phyloP scores from a whole-genome alignment of 306 rosid genomes.

The Ochetophila trinervis region DNA sequence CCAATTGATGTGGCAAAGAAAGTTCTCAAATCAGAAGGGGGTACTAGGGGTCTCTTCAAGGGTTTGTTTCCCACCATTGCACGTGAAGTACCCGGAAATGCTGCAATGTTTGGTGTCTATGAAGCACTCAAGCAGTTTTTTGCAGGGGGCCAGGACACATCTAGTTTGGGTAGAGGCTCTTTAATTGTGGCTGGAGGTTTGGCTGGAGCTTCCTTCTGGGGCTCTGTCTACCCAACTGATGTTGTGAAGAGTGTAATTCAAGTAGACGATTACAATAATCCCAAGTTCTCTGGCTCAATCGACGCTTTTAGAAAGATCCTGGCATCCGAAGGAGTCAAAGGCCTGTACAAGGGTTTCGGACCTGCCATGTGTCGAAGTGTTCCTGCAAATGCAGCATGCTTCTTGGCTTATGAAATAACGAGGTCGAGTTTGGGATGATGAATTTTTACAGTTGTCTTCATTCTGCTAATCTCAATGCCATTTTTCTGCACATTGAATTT shows the following conservation, averaged over 20 bases:
- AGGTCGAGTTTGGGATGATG: slow-evolving; percentile 71
- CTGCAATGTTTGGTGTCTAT: slow-evolving; percentile 88
- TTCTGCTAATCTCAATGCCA: slow-evolving; percentile 4
- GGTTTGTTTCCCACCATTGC: slow-evolving; percentile 89
- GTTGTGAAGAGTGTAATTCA: slow-evolving; percentile 91
- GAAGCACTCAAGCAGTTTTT: slow-evolving; percentile 65
- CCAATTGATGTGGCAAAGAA: slow-evolving; percentile 92
- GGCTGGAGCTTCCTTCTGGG: slow-evolving; percentile 87
- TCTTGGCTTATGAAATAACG: slow-evolving; percentile 91
- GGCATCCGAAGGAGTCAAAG: slow-evolving; percentile 72
- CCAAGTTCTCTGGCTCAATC: slow-evolving; percentile 69
- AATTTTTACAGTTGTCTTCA: slow-evolving; percentile 8
- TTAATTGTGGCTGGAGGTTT: slow-evolving; percentile 80
- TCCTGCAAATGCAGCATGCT: slow-evolving; percentile 96
- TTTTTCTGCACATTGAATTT: slow-evolving; percentile 2
- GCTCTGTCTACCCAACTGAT: slow-evolving; percentile 79
- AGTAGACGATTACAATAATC: slow-evolving; percentile 82
- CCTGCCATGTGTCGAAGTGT: slow-evolving; percentile 91
- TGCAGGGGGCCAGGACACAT: slow-evolving; percentile 85
- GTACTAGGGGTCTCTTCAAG: slow-evolving; percentile 78
- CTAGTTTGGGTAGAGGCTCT: slow-evolving; percentile 78
- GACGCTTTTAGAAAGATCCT: slow-evolving; percentile 74
- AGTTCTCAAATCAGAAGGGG: slow-evolving; percentile 82
- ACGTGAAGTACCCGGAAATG: slow-evolving; percentile 93
- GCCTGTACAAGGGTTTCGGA: slow-evolving; percentile 91